These are phyloP conservation scores for Brasenia schreberi DNA, from an alignment of 164 flowering plant genomes.

Conservation along the genomic window DNA sequence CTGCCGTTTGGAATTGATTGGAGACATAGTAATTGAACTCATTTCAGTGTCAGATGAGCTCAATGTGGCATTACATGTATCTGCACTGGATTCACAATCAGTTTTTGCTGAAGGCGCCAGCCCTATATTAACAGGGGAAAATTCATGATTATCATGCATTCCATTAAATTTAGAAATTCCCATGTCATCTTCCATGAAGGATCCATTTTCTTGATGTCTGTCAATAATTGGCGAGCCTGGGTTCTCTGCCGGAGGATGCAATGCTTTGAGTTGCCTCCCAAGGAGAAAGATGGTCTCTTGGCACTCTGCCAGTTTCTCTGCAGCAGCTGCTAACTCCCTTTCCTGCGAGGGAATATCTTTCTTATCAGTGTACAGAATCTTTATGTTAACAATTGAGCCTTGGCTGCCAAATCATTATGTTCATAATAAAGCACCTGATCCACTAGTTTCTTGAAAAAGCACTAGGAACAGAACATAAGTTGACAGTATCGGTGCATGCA, in stretches of 20 bases:
- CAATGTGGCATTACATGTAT: conserved; percentile 15
- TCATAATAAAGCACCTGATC: too few relatives aligned
- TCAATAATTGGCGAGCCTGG: conserved; percentile 37
- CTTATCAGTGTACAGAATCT: too few relatives aligned
- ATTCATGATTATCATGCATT: conserved; percentile 15
- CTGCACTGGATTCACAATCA: conserved; percentile 37
- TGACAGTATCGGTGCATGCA: too few relatives aligned
- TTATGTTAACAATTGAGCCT: too few relatives aligned
- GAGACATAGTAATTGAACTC: conserved; percentile 29
- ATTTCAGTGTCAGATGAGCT: conserved; percentile 38
- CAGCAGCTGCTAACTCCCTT: conserved; percentile 67
- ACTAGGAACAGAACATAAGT: too few relatives aligned
- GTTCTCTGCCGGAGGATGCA: conserved; percentile 51
- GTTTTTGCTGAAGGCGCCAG: conserved; percentile 11
- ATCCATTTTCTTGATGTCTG: conserved; percentile 23
- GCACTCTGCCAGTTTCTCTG: conserved; percentile 90
- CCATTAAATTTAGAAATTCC: conserved; percentile 12
- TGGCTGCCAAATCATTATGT: too few relatives aligned
- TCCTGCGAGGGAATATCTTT: conserved; percentile 28
- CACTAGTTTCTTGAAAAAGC: too few relatives aligned
- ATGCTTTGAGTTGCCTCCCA: conserved; percentile 61
- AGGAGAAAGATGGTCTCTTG: conserved; percentile 92
- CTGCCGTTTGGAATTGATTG: conserved; percentile 30
- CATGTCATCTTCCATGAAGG: conserved; percentile 26
- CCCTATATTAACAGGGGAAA: conserved; percentile 32